phyloP scores from a whole-genome alignment of 208 protist species.

The Leishmania aethiopica region DNA sequence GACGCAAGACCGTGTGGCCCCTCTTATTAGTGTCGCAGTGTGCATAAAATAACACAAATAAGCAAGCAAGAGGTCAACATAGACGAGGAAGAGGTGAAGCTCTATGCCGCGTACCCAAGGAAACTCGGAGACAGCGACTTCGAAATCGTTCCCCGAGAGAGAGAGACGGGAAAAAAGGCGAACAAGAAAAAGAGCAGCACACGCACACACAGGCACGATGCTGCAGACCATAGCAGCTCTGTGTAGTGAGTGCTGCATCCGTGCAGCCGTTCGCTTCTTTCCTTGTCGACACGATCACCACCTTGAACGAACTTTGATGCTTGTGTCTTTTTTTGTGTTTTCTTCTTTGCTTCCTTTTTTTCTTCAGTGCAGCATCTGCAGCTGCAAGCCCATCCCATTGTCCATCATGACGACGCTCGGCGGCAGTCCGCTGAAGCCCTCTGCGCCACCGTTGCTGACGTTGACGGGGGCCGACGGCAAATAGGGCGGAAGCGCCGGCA shows the following conservation, averaged over 20 bases:
- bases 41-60: not conserved
- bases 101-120: not conserved
- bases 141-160: not conserved
- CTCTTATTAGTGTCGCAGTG: not conserved
- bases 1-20: not conserved
- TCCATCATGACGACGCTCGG: conserved; percentile 11
- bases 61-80: not conserved
- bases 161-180: not conserved
- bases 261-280: not conserved
- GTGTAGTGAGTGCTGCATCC: not conserved
- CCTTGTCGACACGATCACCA: not conserved
- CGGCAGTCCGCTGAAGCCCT: not conserved
- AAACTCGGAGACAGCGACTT: not conserved
- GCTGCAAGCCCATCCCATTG: conserved; percentile 13
- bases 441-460: not conserved
- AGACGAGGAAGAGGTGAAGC: not conserved
- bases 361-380: conserved; percentile 23
- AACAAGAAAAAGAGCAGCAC: conserved; percentile 4
- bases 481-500: conserved; percentile 7
- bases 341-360: not conserved
- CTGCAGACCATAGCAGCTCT: not conserved
- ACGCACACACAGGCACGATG: not conserved
- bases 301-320: not conserved
- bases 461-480: not conserved
- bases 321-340: not conserved